Percentiles rank a stretch among this genome's conserved stretches.
Conservation (phyloP, 257 asterid species). For the Fraxinus americana region DNA sequence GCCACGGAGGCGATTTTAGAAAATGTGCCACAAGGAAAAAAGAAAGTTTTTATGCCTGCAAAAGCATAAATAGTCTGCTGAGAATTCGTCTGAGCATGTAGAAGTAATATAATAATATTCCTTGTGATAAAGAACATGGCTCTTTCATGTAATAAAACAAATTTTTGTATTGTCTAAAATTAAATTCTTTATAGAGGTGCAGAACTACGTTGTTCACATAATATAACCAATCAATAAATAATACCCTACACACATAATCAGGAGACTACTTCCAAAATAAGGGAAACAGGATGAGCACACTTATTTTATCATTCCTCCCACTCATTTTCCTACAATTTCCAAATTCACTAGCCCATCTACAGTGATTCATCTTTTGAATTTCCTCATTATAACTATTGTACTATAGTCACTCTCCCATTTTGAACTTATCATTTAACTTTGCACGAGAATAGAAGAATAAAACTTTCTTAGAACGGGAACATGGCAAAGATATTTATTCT, state of each 20-base stretch:
- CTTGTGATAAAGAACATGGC: neutral
- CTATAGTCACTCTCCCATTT: neutral
- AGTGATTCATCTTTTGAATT: neutral
- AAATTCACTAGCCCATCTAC: neutral
- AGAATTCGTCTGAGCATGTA: slow-evolving; percentile 7
- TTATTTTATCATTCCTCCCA: neutral
- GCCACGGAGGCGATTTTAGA: slow-evolving; percentile 81
- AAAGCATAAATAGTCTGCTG: slow-evolving; percentile 10
- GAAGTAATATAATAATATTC: neutral
- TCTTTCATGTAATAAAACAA: neutral
- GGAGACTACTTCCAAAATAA: neutral
- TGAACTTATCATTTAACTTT: neutral
- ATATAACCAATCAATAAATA: neutral
- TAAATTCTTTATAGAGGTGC: neutral
- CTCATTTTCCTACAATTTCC: neutral
- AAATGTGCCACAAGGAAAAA: slow-evolving; percentile 83
- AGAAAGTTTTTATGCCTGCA: slow-evolving; percentile 77
- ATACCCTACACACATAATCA: neutral
- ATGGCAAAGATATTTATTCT: neutral
- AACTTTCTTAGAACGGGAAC: neutral
- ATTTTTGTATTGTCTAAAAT: neutral
- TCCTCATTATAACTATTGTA: neutral
- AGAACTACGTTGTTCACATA: neutral
- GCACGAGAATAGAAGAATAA: neutral
- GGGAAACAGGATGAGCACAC: neutral